Conservation (phyloP, 805 yeast genomes). For the Cyberlindnera nakhonratchasimensis region DNA sequence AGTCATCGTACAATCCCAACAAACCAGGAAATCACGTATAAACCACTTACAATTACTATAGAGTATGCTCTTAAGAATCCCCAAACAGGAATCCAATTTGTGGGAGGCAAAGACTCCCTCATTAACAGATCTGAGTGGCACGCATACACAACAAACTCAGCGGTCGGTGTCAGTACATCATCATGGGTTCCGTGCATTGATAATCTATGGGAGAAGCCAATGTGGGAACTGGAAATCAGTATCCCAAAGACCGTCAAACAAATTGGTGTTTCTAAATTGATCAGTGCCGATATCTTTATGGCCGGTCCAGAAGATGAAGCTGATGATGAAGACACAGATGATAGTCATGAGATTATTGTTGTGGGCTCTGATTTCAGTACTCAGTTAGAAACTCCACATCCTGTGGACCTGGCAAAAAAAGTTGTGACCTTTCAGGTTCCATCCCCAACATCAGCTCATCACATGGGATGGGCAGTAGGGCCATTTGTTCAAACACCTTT, state of each 20-base stretch:
- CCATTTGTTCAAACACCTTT: slow-evolving; percentile 68
- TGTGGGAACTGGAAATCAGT: slow-evolving; percentile 89
- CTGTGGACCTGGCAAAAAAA: slow-evolving; percentile 70
- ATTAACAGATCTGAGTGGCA: slow-evolving; percentile 57
- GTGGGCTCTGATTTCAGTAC: slow-evolving; percentile 69
- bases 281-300: slow-evolving; percentile 28
- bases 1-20: slow-evolving; percentile 26
- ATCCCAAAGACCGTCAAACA: slow-evolving; percentile 79
- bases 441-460: slow-evolving; percentile 90
- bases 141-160: slow-evolving; percentile 80
- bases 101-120: slow-evolving; percentile 51
- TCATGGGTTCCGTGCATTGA: slow-evolving; percentile 99
- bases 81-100: slow-evolving; percentile 71
- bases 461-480: slow-evolving; percentile 92
- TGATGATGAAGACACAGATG: slow-evolving; percentile 32
- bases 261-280: slow-evolving; percentile 42
- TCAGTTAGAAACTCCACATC: slow-evolving; percentile 69
- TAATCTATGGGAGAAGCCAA: slow-evolving; percentile 77
- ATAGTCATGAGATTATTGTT: slow-evolving; percentile 51
- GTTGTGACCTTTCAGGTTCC: slow-evolving; percentile 67
- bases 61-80: slow-evolving; percentile 65
- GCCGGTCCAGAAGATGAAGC: slow-evolving; percentile 26
- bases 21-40: slow-evolving; percentile 47
- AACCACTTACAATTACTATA: slow-evolving; percentile 70
- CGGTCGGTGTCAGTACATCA: slow-evolving; percentile 75